Evolutionary conservation across 2,329 filamentous ascomycete genomes (phyloP), one percentile per base, ranked within the genome.

Genomic region (Ophiostoma sp.): DNA sequence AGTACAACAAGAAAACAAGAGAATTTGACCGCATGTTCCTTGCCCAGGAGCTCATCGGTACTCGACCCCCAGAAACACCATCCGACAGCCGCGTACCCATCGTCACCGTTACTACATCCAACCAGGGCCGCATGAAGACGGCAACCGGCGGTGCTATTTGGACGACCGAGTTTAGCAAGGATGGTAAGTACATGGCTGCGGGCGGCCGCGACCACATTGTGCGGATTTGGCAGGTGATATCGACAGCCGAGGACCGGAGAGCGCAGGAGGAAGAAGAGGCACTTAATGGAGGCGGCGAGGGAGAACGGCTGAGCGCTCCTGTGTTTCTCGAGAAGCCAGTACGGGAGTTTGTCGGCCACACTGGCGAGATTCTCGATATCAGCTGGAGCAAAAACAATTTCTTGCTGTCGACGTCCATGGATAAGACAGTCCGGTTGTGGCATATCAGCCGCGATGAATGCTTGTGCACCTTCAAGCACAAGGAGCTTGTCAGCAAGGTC

Each of bases 341-440:
- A 9, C 85, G 89, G 68, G 90, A 97, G 75, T 97, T 95, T 72
- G 80, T 85, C 67, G 93, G 93, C 4, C 95, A 99, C 76, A 89
- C 87, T 0, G 89, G 90, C 16, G 93, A 96, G 73, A 87, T 99
- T 5, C 80, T 99, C 72, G 94, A 97, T 76, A 78, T 99, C 70
- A 96, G 92, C 76, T 99, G 95, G 95, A 98, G 94, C 81, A 99
- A 98, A 83, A 99, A 99, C 78, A 97, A 96, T 77, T 99, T 99
- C 73, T 79, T 99, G 41, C 82, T 99, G 16, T 97, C 94, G 3
- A 96, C 93, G 0, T 97, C 93, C 0, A 97, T 98, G 93, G 95
- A 99, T 77, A 97, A 97, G 81, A 97, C 93, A 0, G 95, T 99
- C 12, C 86, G 92, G 14, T 78, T 99, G 64, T 99, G 95, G 94